These are phyloP conservation scores for Populus hybrid DNA, from an alignment of 441 rosid genomes.

Conservation along the genomic window DNA sequence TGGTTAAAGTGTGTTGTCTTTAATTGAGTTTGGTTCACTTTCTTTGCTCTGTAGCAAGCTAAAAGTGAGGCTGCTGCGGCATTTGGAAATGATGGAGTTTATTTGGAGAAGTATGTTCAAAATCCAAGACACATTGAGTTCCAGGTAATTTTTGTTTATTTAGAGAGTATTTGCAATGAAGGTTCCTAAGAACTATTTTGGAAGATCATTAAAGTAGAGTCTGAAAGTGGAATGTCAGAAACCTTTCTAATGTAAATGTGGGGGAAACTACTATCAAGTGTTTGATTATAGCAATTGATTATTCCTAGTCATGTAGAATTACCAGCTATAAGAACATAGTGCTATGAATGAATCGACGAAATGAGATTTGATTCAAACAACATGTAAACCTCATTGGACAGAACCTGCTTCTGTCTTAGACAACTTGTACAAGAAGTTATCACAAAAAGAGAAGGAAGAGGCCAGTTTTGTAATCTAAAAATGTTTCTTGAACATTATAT, in stretches of 20 bases:
- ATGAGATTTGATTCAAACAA: too few relatives aligned
- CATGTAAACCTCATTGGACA: too few relatives aligned
- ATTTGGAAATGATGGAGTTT: slow-evolving; percentile 96
- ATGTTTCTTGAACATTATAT: too few relatives aligned
- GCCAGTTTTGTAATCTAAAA: too few relatives aligned
- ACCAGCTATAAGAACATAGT: background rate
- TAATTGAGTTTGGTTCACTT: slow-evolving; percentile 14
- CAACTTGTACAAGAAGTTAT: too few relatives aligned
- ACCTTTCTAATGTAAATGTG: background rate
- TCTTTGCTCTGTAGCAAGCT: slow-evolving; percentile 66
- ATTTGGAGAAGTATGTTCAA: slow-evolving; percentile 85
- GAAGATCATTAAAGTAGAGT: too few relatives aligned
- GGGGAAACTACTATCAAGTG: background rate
- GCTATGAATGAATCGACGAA: too few relatives aligned
- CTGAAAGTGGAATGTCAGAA: background rate
- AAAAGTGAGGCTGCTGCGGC: slow-evolving; percentile 99
- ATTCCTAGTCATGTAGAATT: background rate
- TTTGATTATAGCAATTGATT: background rate
- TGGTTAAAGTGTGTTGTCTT: background rate
- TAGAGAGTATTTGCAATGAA: too few relatives aligned
- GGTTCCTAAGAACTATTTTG: too few relatives aligned
- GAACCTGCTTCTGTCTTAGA: too few relatives aligned
- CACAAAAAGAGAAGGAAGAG: too few relatives aligned
- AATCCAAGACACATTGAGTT: slow-evolving; percentile 97
- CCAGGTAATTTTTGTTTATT: slow-evolving; percentile 51